These are phyloP conservation scores for Eucalyptus tenuipes DNA, from an alignment of 345 rosid genomes.

Conservation along the genomic window DNA sequence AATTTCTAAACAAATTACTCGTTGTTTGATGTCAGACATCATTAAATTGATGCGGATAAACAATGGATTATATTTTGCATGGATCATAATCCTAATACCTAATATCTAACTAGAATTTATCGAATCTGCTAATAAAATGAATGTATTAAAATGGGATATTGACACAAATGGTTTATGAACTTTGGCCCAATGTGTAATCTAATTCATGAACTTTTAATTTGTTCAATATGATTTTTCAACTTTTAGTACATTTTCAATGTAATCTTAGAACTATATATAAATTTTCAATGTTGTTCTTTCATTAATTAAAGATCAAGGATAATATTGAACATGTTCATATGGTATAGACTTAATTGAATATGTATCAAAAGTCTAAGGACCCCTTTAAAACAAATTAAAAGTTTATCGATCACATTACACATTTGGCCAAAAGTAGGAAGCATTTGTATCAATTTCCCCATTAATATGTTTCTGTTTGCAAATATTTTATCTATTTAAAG, in stretches of 20 bases:
- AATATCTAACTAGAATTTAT: not conserved
- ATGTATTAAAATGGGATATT: not conserved
- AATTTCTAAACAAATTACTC: not conserved
- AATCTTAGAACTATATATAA: too few species aligned
- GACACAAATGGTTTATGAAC: not conserved
- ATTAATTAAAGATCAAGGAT: not conserved
- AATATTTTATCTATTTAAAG: not conserved
- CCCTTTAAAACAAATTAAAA: too few species aligned
- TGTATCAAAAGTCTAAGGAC: not conserved
- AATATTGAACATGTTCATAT: not conserved
- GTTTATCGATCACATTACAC: too few species aligned
- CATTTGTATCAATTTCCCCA: not conserved
- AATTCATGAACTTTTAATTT: too few species aligned
- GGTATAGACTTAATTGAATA: not conserved
- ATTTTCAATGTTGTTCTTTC: not conserved
- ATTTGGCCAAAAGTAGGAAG: too few species aligned
- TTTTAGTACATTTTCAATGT: not conserved
- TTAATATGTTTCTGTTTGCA: not conserved
- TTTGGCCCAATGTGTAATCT: not conserved
- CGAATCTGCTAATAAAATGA: not conserved
- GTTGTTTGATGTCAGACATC: not conserved
- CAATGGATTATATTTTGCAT: not conserved
- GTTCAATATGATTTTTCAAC: too few species aligned
- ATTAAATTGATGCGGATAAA: not conserved
- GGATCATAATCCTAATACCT: not conserved